Conservation (phyloP, 352 stramenopile species). For the Phytopythium oedochilum region DNA sequence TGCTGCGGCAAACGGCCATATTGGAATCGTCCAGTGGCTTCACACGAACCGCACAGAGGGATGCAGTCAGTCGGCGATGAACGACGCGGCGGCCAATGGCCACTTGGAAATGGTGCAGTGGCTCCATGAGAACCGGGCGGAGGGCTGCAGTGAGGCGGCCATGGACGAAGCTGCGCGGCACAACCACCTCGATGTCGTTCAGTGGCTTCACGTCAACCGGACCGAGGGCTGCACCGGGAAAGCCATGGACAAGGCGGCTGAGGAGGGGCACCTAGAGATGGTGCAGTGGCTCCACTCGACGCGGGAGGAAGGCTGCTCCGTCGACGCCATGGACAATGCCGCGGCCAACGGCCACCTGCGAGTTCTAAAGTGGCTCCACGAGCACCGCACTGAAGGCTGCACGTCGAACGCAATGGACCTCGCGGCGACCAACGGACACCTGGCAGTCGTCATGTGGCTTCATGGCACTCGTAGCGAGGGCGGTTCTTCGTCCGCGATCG, state of each 20-base stretch:
- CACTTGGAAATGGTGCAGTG: conserved; percentile 17
- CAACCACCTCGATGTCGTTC: conserved; percentile 15
- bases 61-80: conserved; percentile 8
- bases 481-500: conserved; percentile 23
- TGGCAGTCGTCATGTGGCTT: conserved; percentile 28
- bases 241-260: conserved; percentile 29
- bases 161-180: conserved; percentile 16
- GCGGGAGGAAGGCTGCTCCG: conserved; percentile 23
- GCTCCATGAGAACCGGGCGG: conserved; percentile 7
- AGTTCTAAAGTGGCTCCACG: conserved; percentile 28
- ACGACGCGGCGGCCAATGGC: conserved; percentile 10
- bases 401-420: conserved; percentile 30
- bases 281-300: conserved; percentile 25
- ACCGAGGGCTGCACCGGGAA: conserved; percentile 15
- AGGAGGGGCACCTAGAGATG: conserved; percentile 19
- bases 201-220: conserved; percentile 19
- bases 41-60: conserved; percentile 14
- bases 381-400: conserved; percentile 28
- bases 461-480: conserved; percentile 18
- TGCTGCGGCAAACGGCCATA: conserved; percentile 5
- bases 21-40: conserved; percentile 18
- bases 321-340: conserved; percentile 25
- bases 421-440: conserved; percentile 20
- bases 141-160: conserved; percentile 13
- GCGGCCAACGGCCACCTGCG: conserved; percentile 24